Conservation (phyloP, 352 stramenopile genomes). For the Phytopythium chamaehyphon region DNA sequence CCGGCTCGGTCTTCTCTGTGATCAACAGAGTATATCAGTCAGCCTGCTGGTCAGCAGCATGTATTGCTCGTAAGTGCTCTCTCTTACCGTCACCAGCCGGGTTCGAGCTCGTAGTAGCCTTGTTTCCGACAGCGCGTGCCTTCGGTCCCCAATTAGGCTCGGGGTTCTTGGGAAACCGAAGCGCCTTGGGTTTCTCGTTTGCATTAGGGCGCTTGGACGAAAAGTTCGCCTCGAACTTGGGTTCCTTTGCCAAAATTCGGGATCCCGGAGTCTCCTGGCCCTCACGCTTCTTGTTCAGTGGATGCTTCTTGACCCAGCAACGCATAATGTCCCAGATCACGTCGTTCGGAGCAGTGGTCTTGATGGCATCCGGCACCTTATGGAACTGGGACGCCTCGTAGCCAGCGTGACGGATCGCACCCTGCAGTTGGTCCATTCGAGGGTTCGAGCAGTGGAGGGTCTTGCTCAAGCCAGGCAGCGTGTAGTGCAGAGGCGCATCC, state of each 20-base stretch:
- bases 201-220: slow-evolving; percentile 53
- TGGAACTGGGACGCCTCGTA: slow-evolving; percentile 98
- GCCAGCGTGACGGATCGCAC: slow-evolving; percentile 94
- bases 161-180: slow-evolving; percentile 93
- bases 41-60: background rate
- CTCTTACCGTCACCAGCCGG: slow-evolving; percentile 15
- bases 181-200: slow-evolving; percentile 87
- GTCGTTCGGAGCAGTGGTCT: slow-evolving; percentile 97
- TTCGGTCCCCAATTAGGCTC: slow-evolving; percentile 97
- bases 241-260: slow-evolving; percentile 86
- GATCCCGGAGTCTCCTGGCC: slow-evolving; percentile 66
- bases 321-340: slow-evolving; percentile 98
- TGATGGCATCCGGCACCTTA: slow-evolving; percentile 97
- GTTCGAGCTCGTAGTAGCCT: slow-evolving; percentile 15
- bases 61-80: slow-evolving; percentile 9
- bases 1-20: slow-evolving; percentile 47
- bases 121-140: slow-evolving; percentile 78
- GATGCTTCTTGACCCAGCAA: slow-evolving; percentile 94
- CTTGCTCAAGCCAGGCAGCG: slow-evolving; percentile 90
- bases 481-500: slow-evolving; percentile 97
- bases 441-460: slow-evolving; percentile 92
- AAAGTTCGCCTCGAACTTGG: slow-evolving; percentile 84
- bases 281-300: slow-evolving; percentile 87
- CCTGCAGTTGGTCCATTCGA: slow-evolving; percentile 92
- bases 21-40: slow-evolving; percentile 8